Evolutionary conservation across 495 filamentous ascomycete genomes (phyloP), one percentile per base, ranked within the genome.

Genomic region (Aspergillus coremiiformis): DNA sequence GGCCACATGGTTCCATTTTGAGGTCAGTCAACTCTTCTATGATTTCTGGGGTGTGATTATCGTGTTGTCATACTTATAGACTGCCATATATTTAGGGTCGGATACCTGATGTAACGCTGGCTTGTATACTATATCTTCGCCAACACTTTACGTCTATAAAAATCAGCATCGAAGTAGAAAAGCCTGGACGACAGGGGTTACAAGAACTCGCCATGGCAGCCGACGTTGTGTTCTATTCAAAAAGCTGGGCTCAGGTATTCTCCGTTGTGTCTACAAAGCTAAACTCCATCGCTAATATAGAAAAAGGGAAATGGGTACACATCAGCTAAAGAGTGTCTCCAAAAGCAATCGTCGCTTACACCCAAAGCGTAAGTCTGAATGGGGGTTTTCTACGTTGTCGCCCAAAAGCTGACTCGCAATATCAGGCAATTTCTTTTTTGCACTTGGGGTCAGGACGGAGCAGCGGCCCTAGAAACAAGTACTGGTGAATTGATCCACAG

Each of bases 81-180:
- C 35, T 22, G 52, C n/a, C n/a, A n/a, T 48, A 45, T 43, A 39
- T 20, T 35, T 59, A 86, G 84, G 84, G 85, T 49, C 81, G 85
- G 39, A 82, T 79, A 45, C 82, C 84, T 17, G 76, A 80, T 27
- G 78, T 83, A 35, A 82, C 76, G 44, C 61, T 84, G n/a, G 59
- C 70, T 47, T 88, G 84, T 65, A 79, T 87, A 48, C 69, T 63
- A 46, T 68, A 81, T 66, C 59, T 87, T 39, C 80, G 80, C 49
- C 52, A 60, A 17, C 52, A 66, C 6, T 69, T 71, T 39, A 76
- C 80, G 4, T 60, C 54, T 4, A 65, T 71, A 47, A 72, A 54
- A 39, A 67, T 88, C 54, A 89, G 85, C 53, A 78, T 89, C 42
- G 85, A 89, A 62, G 65, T 83, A 7, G 85, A 88, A 63, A 87